phyloP scores from a whole-genome alignment of 495 filamentous ascomycete genomes.

The Podospora pseudopauciseta region DNA sequence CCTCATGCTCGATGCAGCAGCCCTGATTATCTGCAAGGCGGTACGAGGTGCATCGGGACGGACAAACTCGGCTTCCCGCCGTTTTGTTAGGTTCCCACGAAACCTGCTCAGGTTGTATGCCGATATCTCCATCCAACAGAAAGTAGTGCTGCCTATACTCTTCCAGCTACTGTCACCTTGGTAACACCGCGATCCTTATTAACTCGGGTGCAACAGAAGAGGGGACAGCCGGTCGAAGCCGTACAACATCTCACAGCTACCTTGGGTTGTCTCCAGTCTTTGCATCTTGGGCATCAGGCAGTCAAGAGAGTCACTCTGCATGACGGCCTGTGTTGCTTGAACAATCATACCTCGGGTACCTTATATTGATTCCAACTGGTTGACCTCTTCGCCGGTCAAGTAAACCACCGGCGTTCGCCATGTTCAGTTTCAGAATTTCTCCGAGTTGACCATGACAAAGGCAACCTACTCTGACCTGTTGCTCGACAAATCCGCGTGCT shows the following conservation, averaged over 20 bases:
- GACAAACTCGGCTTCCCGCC: not conserved
- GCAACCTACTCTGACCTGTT: too few relatives aligned
- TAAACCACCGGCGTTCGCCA: too few relatives aligned
- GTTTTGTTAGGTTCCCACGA: not conserved
- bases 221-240: not conserved
- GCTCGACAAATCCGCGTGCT: too few relatives aligned
- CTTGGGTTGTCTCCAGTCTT: not conserved
- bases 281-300: not conserved
- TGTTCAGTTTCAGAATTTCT: too few relatives aligned
- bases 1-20: not conserved
- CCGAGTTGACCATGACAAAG: too few relatives aligned
- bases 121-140: too few relatives aligned
- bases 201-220: conserved; percentile 2
- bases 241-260: not conserved
- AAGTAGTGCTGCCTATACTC: too few relatives aligned
- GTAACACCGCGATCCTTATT: not conserved
- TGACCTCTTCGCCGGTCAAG: too few relatives aligned
- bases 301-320: not conserved
- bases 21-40: conserved; percentile 1
- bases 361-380: too few relatives aligned
- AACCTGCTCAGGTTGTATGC: not conserved
- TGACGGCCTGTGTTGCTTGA: not conserved
- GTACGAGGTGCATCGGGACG: not conserved
- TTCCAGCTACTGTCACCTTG: not conserved
- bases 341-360: not conserved